These are phyloP conservation scores for Musa balbisiana DNA, from an alignment of 202 grass and related monocot species.

Conservation along the genomic window DNA sequence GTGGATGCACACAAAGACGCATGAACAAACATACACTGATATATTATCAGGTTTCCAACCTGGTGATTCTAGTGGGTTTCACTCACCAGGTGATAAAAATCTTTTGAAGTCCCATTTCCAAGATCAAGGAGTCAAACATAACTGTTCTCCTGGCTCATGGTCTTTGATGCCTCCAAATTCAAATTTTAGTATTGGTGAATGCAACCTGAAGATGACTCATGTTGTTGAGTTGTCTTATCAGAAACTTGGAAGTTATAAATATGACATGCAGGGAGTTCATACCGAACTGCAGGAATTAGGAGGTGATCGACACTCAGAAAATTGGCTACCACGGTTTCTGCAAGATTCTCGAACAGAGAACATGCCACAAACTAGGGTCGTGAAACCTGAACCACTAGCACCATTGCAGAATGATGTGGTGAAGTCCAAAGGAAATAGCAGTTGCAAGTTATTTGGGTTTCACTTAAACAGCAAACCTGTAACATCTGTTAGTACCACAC, in stretches of 20 bases:
- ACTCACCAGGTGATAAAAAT: slow-evolving; percentile 28
- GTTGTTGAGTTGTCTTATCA: slow-evolving; percentile 37
- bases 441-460: slow-evolving; percentile 91
- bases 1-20: slow-evolving; percentile 46
- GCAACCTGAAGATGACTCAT: slow-evolving; percentile 28
- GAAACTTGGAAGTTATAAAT: slow-evolving; percentile 27
- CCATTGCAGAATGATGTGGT: slow-evolving; percentile 42
- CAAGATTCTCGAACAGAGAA: slow-evolving; percentile 22
- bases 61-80: slow-evolving; percentile 35
- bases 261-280: slow-evolving; percentile 28
- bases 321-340: slow-evolving; percentile 36
- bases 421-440: slow-evolving; percentile 50
- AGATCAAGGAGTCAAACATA: slow-evolving; percentile 37
- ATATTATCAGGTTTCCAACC: slow-evolving; percentile 34
- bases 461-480: slow-evolving; percentile 43
- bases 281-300: slow-evolving; percentile 31
- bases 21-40: slow-evolving; percentile 44
- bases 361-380: slow-evolving; percentile 26
- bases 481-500: slow-evolving; percentile 28
- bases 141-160: slow-evolving; percentile 34
- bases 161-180: slow-evolving; percentile 32
- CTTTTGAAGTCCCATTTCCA: slow-evolving; percentile 49
- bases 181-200: slow-evolving; percentile 36
- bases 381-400: slow-evolving; percentile 47
- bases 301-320: slow-evolving; percentile 33